Base-by-base conservation (phyloP, 805 yeast species). In the Citeromyces nyonsensis region DNA sequence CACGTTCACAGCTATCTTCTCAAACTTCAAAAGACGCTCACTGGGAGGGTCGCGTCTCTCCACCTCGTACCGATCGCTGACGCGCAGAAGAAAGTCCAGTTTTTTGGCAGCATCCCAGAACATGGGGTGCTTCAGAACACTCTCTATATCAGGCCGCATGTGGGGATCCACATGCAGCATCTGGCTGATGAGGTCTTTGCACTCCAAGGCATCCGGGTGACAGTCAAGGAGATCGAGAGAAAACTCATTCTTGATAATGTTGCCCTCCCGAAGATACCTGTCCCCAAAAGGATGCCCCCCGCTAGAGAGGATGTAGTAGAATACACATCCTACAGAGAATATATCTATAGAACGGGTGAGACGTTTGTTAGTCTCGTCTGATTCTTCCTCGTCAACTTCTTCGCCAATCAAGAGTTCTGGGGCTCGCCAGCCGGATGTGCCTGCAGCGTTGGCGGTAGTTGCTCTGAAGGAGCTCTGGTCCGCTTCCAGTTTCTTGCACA, bases 341-440 rank as follows among this genome's bases (percentile, higher is more conserved):
- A 91, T 80, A 52, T 91, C 99, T 34, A 91, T 81, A 0, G 95
- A 85, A 40, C 86, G 69, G 0, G 95, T 86, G 26, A 85, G 61
- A 33, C 94, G 61, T 40, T 79, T 69, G 29, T 59, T 60, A 4
- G 65, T 52, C 10, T 20, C 31, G 10, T 13, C 27, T 2, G n/a
- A 15, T 10, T 6, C 6, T 20, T 29, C 55, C 3, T 43, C 34
- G 20, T 56, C 51, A 18, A 18, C 5, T 8, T 42, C 33, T 14
- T 51, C 61, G 28, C 63, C 69, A 15, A 67, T 50, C 25, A 83
- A 54, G 24, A 83, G 52, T 45, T 91, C 98, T 0, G 98, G 98
- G 0, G 99, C 97, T 43, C 96, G 68, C 98, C 98, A 91, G 3
- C 99, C 99, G 3, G 91, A 71, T 0, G 98, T 91, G 2, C 98